Evolutionary conservation across 176 grass and related monocot species (phyloP).

Genomic region (Melocanna baccifera): DNA sequence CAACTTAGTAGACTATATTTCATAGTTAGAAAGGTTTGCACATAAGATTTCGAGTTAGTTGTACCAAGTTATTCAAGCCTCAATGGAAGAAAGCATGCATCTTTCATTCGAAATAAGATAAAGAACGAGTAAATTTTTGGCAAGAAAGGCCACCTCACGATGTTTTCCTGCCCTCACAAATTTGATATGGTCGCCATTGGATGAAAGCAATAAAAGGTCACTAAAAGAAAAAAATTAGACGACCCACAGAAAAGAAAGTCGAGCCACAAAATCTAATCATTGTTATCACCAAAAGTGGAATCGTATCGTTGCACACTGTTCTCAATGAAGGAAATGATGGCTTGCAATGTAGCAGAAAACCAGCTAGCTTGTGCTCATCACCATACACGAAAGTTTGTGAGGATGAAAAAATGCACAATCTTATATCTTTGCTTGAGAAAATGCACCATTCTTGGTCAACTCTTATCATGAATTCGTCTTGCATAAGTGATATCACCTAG

Average conservation of each 20-base stretch:
- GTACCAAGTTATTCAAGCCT: neutral
- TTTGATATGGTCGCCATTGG: constrained; percentile 85
- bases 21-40: neutral
- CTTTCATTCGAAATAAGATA: neutral
- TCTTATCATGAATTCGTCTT: too few species aligned
- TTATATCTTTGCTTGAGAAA: too few species aligned
- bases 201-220: constrained; percentile 10
- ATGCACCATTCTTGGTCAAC: too few species aligned
- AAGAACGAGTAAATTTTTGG: neutral
- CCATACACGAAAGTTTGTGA: too few species aligned
- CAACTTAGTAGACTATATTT: constrained; percentile 13
- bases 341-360: constrained; percentile 92
- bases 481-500: too few species aligned
- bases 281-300: neutral
- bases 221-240: neutral
- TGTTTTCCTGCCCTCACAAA: constrained; percentile 92
- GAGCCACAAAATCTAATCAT: neutral
- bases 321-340: constrained; percentile 95
- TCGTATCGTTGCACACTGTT: constrained; percentile 43
- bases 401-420: too few species aligned
- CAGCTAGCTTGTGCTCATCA: too few species aligned
- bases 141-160: constrained; percentile 42
- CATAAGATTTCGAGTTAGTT: neutral
- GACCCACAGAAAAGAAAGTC: neutral
- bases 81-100: neutral